phyloP scores from a whole-genome alignment of 164 flowering plant species.

The Dillenia turbinata region DNA sequence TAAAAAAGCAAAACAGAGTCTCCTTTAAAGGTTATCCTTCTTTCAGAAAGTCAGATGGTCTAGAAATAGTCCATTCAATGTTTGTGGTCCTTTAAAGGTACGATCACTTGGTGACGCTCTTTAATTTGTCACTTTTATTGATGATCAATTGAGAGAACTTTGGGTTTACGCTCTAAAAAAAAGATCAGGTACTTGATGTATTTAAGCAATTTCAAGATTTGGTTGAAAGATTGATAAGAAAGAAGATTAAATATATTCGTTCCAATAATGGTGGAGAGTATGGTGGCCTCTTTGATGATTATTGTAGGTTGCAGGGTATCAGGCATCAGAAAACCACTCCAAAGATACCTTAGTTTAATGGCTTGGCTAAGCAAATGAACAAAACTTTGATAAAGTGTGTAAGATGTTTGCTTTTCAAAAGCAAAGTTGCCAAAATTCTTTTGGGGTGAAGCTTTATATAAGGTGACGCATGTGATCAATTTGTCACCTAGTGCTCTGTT shows the following conservation, averaged over 20 bases:
- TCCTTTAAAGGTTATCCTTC: constrained; percentile 1
- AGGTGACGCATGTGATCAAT: neutral
- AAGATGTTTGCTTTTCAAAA: too few species aligned
- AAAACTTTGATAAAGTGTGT: constrained; percentile 1
- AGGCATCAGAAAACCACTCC: constrained; percentile 4
- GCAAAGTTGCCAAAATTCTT: neutral
- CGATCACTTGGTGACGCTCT: constrained; percentile 2
- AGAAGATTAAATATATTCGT: constrained; percentile 6
- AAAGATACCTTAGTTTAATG: constrained; percentile 5
- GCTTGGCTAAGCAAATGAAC: constrained; percentile 3
- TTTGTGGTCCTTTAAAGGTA: neutral
- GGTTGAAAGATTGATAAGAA: constrained; percentile 12
- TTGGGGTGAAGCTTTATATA: constrained; percentile 2
- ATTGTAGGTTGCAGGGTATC: constrained; percentile 8
- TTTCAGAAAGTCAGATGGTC: neutral
- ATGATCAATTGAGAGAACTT: constrained; percentile 8
- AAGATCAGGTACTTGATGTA: constrained; percentile 2
- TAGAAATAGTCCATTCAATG: constrained; percentile 8
- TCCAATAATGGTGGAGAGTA: constrained; percentile 14
- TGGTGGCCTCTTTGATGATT: constrained; percentile 2
- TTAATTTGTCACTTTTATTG: constrained; percentile 12
- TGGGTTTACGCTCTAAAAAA: neutral
- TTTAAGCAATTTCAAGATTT: constrained; percentile 6
- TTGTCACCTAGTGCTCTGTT: neutral
- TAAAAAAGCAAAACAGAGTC: too few species aligned